These are phyloP conservation scores for Xylaria digitata DNA, from an alignment of 2,329 filamentous ascomycete species.

Conservation along the genomic window DNA sequence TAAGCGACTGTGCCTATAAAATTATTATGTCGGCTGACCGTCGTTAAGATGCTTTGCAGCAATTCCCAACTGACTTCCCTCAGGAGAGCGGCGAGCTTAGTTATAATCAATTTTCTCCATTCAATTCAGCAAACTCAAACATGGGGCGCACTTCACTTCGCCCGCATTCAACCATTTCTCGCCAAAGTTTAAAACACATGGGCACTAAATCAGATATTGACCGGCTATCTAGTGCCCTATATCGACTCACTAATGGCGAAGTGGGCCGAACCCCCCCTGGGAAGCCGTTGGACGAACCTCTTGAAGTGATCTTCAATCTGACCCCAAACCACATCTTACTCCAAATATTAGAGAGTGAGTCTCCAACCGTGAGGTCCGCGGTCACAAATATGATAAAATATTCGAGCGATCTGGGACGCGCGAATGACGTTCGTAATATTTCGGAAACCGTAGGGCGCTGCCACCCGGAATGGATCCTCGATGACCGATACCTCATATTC, in stretches of 20 bases:
- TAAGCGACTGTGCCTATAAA: neutral
- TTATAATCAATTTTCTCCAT: neutral
- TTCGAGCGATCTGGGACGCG: neutral
- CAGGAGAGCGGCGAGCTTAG: neutral
- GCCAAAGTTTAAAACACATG: neutral
- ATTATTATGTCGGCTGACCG: neutral
- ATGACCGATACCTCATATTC: neutral
- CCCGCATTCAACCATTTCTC: neutral
- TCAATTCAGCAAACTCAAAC: neutral
- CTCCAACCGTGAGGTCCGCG: neutral
- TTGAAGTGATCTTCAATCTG: neutral
- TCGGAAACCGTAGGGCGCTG: neutral
- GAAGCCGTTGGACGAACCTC: neutral
- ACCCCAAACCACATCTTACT: conserved; percentile 12
- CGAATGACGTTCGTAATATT: conserved; percentile 1
- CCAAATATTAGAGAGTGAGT: conserved; percentile 12
- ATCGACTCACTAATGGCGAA: conserved; percentile 3
- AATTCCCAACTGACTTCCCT: too few relatives aligned
- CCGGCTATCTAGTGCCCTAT: neutral
- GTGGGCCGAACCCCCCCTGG: accelerated
- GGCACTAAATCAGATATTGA: neutral
- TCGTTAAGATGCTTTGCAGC: neutral
- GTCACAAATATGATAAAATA: neutral
- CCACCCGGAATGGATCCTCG: neutral
- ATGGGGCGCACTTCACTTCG: neutral